Evolutionary conservation across 164 flowering plant genomes (phyloP), one percentile per base, ranked within the genome.

Genomic region (Protea cynaroides): DNA sequence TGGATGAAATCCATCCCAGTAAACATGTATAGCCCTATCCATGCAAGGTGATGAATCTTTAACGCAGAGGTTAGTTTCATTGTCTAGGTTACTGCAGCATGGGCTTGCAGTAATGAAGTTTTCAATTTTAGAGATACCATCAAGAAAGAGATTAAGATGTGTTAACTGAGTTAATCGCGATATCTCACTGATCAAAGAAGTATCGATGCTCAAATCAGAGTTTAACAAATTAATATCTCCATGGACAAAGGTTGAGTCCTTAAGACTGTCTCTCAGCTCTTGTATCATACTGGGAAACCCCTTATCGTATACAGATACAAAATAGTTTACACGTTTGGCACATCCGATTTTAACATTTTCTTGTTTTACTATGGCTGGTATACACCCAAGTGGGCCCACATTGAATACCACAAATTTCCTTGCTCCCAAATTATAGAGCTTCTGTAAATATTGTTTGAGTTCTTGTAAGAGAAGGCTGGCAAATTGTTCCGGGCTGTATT

Each of bases 1-100:
- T 1, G 64, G 78, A 75, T 87, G 89, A 68, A 19, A 75, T 6
- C 68, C 81, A 69, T 87, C 89, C 78, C 79, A 87, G 40, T 78
- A 82, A 63, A 58, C 72, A 71, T 75, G 59, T 6, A 68, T 43
- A 7, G 66, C 19, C 8, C 62, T 29, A 25, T 75, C 25, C 1
- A 1, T 15, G 61, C 88, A 86, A 0, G 88, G 75, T 29, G n/a
- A 1, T 11, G 59, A 55, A 25, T 46, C 58, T 86, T 82, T 23
- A 81, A 51, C 67, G 88, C 81, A 12, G 2, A 47, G 34, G 4
- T 69, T 65, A 0, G 83, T 71, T 52, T 75, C 82, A 67, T 78
- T 79, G 0, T 0, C 15, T 80, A 76, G 77, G 12, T 80, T 62
- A 2, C 19, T 57, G 51, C 90, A 83, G 43, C 90, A 86, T 38